phyloP scores from a whole-genome alignment of 129 eudicot genomes.

The carrot (Daucus carota) region DH1_v3.0 NC_030382.2:46465001-46465500 shows the following conservation, averaged over 20 bases:
- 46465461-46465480: slow-evolving; percentile 55
- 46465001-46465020: slow-evolving; percentile 3
- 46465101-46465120: slow-evolving; percentile 19
- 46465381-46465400: slow-evolving; percentile 11
- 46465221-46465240: background rate
- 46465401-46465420: slow-evolving; percentile 21
- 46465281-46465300: slow-evolving; percentile 75
- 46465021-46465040: slow-evolving; percentile 1
- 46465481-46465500: slow-evolving; percentile 69
- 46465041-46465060: slow-evolving; percentile 11
- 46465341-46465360: background rate
- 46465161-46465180: slow-evolving; percentile 13
- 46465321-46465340: slow-evolving; percentile 5
- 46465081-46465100: too few species aligned
- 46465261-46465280: slow-evolving; percentile 25
- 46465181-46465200: slow-evolving; percentile 25
- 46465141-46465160: too few species aligned
- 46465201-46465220: slow-evolving; percentile 16
- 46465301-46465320: slow-evolving; percentile 64
- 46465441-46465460: slow-evolving; percentile 27
- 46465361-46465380: slow-evolving; percentile 6
- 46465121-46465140: slow-evolving; percentile 6
- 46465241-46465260: slow-evolving; percentile 26
- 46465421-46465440: slow-evolving; percentile 21
- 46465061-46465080: background rate